Evolutionary conservation across 768 basidiomycete species (phyloP), one percentile per base, ranked within the genome.

Genomic region (Suillus sp.): DNA sequence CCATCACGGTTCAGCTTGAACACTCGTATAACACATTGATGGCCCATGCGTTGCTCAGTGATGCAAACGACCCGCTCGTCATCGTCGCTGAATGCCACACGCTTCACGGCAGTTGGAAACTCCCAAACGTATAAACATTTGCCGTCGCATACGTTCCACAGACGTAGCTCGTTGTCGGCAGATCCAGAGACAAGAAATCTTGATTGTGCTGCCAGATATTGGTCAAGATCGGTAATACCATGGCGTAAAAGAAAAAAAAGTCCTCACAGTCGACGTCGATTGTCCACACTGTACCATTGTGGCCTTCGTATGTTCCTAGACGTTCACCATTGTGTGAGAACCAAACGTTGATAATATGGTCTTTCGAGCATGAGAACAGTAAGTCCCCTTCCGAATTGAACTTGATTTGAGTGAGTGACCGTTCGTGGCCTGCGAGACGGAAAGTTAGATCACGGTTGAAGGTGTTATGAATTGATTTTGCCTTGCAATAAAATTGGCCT

Each of bases 211-310:
- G 9, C 43, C 34, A n/a, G 58, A 62, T n/a, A 14, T 42, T 6
- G 51, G 20, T 18, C 34, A 30, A 30, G 4, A 22, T 54, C 14
- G 14, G 27, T 35, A 30, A 1, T 8, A 16, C 8, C 35, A 59
- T n/a, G 22, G 34, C 64, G 54, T 27, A 38, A 32, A 35, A 53
- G 22, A 27, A 47, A 51, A n/a, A 32, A 63, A 34, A 40, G 48
- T 64, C 81, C 93, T 78, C 78, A 97, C 95, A 88, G 82, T 99
- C 97, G 59, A 94, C 87, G 77, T 96, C 95, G 68, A 96, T 86
- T 59, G 95, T 96, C 97, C 97, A 99, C 32, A 99, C 92, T 0
- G 92, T 84, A 62, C 97, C 97, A 71, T 99, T 99, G 77, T 97
- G 89, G 45, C 95, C 97, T 53, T 93, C 88, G 73, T 97, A 99